A percentile compares a stretch with the other conserved stretches of the same genome.
Evolutionary conservation across 495 filamentous ascomycete species (phyloP).

Genomic region (Aspergillus sparsus): DNA sequence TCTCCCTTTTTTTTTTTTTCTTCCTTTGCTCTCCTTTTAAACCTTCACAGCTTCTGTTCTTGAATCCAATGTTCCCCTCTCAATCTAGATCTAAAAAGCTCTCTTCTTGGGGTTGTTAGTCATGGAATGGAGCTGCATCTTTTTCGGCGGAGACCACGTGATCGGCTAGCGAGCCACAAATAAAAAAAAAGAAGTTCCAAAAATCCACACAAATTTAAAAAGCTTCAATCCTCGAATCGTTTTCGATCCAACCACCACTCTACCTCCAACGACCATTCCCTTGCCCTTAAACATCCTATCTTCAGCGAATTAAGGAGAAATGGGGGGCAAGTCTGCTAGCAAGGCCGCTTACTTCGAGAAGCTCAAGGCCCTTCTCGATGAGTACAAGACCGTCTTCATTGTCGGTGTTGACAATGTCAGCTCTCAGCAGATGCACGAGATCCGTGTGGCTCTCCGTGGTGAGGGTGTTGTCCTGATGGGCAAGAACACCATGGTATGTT

Average conservation of each 20-base stretch:
- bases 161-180: conserved; percentile 46
- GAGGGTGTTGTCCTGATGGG: conserved; percentile 97
- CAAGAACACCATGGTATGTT: conserved; percentile 96
- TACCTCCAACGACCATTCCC: conserved; percentile 32
- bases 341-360: conserved; percentile 99
- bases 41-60: too few species aligned
- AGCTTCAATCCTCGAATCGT: conserved; percentile 26
- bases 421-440: conserved; percentile 99
- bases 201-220: conserved; percentile 30
- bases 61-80: background rate
- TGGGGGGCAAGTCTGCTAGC: conserved; percentile 95
- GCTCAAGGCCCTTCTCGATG: conserved; percentile 89
- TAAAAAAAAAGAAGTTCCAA: conserved; percentile 30
- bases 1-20: too few species aligned
- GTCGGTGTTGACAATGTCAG: conserved; percentile 94
- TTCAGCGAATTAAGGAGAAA: conserved; percentile 90
- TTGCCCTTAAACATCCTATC: conserved; percentile 97
- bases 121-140: background rate
- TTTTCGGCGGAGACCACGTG: conserved; percentile 32
- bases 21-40: too few species aligned
- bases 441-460: conserved; percentile 82
- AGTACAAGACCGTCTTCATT: conserved; percentile 95
- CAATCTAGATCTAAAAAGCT: background rate
- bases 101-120: too few species aligned
- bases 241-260: conserved; percentile 32